phyloP scores from a whole-genome alignment of 192 early-diverging fungal species.

The Backusella westeae region DNA sequence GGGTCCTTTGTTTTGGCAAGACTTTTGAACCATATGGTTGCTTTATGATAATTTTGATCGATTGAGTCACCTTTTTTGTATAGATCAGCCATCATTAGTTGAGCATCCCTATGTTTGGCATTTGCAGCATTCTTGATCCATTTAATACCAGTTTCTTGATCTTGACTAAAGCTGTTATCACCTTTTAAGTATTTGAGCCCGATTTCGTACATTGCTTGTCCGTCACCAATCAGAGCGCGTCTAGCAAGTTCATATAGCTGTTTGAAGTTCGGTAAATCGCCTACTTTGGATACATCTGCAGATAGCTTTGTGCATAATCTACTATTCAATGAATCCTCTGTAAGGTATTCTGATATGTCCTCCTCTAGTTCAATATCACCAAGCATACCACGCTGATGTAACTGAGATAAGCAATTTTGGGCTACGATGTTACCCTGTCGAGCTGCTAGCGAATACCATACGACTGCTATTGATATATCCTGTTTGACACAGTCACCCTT shows the following conservation, averaged over 20 bases:
- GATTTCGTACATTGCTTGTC: background rate
- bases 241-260: background rate
- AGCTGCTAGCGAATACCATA: background rate
- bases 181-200: background rate
- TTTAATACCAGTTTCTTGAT: background rate
- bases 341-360: background rate
- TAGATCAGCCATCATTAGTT: background rate
- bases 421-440: background rate
- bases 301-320: background rate
- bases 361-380: background rate
- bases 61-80: background rate
- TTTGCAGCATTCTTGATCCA: background rate
- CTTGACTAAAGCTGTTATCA: background rate
- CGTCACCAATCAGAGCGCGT: background rate
- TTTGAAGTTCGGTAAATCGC: background rate
- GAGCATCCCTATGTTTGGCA: background rate
- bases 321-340: background rate
- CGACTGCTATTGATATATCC: background rate
- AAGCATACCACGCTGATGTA: background rate
- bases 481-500: background rate
- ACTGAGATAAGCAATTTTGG: background rate
- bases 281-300: background rate
- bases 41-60: background rate
- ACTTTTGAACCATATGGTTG: background rate
- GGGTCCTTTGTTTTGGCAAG: background rate